Conservation (phyloP, 2,329 filamentous ascomycete species). For the Talaromyces funiculosus region DNA sequence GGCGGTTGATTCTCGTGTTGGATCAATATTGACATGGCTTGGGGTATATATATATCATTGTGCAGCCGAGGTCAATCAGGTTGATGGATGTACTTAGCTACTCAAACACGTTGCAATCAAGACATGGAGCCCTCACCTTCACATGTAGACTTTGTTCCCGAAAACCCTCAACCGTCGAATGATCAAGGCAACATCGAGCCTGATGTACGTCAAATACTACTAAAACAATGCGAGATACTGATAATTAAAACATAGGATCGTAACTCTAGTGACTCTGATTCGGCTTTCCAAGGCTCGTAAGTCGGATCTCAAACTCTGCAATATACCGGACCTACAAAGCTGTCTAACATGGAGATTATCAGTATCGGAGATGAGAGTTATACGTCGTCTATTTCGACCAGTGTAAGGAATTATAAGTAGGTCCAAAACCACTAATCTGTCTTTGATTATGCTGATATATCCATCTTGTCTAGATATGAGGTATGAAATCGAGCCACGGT, state of each 20-base stretch:
- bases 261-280: slow-evolving; percentile 11
- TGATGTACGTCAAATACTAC: slow-evolving; percentile 7
- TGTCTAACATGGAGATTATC: not conserved
- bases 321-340: not conserved
- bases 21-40: not conserved
- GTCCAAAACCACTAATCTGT: not conserved
- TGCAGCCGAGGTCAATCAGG: not conserved
- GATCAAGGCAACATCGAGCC: slow-evolving; percentile 11
- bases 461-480: slow-evolving; percentile 10
- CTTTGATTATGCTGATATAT: not conserved
- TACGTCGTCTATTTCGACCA: slow-evolving; percentile 15
- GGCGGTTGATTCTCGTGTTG: not conserved
- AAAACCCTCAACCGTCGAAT: slow-evolving; percentile 10
- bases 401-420: slow-evolving; percentile 16
- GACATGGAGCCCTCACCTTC: not conserved
- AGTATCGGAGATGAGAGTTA: slow-evolving; percentile 16
- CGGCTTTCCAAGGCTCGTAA: slow-evolving; percentile 16
- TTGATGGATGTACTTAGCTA: not conserved
- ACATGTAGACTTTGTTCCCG: not conserved
- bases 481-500: not conserved
- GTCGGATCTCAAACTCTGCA: not conserved
- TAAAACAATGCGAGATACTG: not conserved
- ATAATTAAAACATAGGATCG: slow-evolving; percentile 3
- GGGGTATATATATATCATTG: not conserved
- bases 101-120: not conserved